These are phyloP conservation scores for Eucalyptus urophylla DNA, from an alignment of 345 rosid genomes.

Conservation along the genomic window DNA sequence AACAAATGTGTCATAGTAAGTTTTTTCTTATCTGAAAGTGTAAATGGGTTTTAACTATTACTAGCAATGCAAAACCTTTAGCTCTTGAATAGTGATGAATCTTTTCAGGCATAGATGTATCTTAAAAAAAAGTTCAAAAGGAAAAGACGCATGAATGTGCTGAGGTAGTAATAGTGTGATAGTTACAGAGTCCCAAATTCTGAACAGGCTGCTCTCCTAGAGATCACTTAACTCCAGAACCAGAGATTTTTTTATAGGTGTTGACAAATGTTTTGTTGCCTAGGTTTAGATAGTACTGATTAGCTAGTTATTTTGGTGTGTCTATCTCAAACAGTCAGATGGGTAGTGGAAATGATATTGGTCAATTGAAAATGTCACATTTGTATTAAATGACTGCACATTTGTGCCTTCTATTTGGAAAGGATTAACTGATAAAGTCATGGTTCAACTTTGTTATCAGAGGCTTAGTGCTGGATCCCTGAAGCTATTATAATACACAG, in stretches of 20 bases:
- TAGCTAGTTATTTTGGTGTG: background rate
- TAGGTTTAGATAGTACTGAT: background rate
- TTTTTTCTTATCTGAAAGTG: background rate
- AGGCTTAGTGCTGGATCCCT: background rate
- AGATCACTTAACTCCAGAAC: background rate
- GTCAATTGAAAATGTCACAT: background rate
- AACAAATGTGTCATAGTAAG: background rate
- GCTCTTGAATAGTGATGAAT: background rate
- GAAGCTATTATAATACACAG: background rate
- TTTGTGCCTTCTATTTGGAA: background rate
- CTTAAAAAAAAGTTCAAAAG: background rate
- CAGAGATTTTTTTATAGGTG: background rate
- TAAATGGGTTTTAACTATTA: background rate
- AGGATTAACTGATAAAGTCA: background rate
- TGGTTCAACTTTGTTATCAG: background rate
- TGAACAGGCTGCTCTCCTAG: background rate
- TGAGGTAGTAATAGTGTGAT: background rate
- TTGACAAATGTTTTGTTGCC: background rate
- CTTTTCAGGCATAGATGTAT: background rate
- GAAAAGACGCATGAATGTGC: background rate
- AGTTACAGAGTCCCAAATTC: background rate
- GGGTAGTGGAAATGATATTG: background rate
- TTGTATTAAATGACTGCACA: background rate
- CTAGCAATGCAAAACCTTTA: background rate
- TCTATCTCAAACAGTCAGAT: background rate